Conservation (phyloP, 2,329 filamentous ascomycete genomes). For the Colletotrichum sp. region DNA sequence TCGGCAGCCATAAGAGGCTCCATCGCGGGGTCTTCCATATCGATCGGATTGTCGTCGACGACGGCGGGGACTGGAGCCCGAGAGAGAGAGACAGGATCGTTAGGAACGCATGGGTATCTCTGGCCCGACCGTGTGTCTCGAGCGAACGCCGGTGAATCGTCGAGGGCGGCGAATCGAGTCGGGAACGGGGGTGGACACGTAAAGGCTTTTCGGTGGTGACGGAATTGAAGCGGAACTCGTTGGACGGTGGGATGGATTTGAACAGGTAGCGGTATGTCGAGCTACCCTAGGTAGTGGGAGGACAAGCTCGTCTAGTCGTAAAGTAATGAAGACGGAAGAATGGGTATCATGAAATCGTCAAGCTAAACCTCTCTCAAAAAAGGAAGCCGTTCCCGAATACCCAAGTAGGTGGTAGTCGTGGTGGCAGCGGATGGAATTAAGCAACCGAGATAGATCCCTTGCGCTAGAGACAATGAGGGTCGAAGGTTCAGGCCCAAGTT, state of each 20-base stretch:
- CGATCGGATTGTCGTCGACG: constrained; percentile 4
- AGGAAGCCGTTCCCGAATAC: not conserved
- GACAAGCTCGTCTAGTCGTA: not conserved
- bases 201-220: not conserved
- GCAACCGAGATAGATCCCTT: constrained; percentile 1
- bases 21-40: constrained; percentile 27
- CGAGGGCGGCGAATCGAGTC: not conserved
- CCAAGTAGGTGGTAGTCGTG: not conserved
- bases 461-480: constrained; percentile 1
- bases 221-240: not conserved
- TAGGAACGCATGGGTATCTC: constrained; percentile 19
- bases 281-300: not conserved
- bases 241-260: not conserved
- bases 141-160: not conserved
- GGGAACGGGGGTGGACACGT: not conserved
- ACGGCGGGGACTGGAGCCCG: constrained; percentile 6
- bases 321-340: not conserved
- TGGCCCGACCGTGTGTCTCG: not conserved
- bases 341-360: constrained; percentile 18
- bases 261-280: not conserved
- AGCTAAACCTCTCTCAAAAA: not conserved
- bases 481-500: not conserved
- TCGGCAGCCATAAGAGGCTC: constrained; percentile 30
- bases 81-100: not conserved
- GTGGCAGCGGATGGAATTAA: not conserved